Evolutionary conservation across 1,284 basidiomycete species (phyloP).

Genomic region (Fomitopsis pinicola): DNA sequence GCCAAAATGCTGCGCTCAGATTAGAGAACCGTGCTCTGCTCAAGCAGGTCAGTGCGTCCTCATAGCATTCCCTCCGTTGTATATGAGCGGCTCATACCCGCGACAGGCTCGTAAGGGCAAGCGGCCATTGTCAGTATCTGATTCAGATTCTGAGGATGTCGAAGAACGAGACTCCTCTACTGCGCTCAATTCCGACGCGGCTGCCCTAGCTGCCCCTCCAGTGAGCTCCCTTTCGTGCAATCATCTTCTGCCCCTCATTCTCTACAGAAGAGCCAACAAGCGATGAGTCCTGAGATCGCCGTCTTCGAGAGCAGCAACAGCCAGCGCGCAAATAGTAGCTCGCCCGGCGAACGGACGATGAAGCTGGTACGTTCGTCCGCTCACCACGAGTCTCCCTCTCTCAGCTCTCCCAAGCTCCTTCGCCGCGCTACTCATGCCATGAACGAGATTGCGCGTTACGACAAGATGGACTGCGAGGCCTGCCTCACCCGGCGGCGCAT

Average conservation of each 20-base stretch:
- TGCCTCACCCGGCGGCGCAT: neutral
- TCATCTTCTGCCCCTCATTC: neutral
- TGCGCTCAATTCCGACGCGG: neutral
- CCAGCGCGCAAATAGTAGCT: neutral
- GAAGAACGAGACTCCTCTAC: neutral
- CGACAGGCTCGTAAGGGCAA: neutral
- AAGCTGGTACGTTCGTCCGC: neutral
- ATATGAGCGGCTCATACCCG: neutral
- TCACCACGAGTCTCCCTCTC: neutral
- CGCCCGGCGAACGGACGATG: neutral
- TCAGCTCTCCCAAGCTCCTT: neutral
- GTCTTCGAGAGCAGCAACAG: neutral
- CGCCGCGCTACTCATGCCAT: neutral
- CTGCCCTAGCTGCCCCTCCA: neutral
- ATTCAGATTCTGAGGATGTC: neutral
- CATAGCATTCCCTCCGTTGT: neutral
- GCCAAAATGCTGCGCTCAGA: neutral
- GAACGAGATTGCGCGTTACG: neutral
- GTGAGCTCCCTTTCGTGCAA: neutral
- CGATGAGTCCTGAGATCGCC: neutral
- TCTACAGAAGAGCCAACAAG: neutral
- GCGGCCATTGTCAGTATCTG: neutral
- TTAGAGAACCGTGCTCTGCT: neutral
- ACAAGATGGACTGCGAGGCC: neutral
- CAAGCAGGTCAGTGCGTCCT: neutral